A percentile compares a stretch with the other conserved stretches of the same genome.
These are phyloP conservation scores for Mollisia scopiformis DNA, from an alignment of 2,329 filamentous ascomycete genomes.

Conservation along the genomic window DNA sequence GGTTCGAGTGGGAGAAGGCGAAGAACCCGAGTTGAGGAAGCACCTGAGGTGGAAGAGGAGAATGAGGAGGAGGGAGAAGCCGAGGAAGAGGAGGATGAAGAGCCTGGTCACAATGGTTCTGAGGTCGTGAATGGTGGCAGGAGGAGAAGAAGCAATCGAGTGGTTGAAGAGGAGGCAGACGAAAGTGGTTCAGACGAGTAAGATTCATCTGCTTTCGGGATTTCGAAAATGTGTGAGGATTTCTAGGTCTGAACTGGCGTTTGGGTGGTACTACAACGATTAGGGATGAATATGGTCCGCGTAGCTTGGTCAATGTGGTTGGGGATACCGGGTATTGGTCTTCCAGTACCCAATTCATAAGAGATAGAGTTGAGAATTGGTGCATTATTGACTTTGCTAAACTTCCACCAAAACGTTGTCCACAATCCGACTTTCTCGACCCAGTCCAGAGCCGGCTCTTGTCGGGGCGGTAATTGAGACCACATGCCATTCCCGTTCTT, in stretches of 20 bases:
- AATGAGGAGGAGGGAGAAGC: background rate
- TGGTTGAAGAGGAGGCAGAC: constrained; percentile 3
- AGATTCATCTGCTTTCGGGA: too few species aligned
- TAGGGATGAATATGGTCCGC: background rate
- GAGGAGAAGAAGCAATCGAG: constrained; percentile 7
- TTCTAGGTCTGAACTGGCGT: background rate
- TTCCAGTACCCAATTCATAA: too few species aligned
- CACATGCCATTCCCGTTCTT: too few species aligned
- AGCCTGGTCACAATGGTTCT: background rate
- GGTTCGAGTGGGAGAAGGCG: background rate
- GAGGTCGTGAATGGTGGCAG: background rate
- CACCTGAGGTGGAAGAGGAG: constrained; percentile 5
- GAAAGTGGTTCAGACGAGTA: background rate
- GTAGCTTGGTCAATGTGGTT: background rate
- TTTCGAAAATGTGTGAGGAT: too few species aligned
- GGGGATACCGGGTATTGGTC: too few species aligned
- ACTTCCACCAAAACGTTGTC: too few species aligned
- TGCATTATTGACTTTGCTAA: too few species aligned
- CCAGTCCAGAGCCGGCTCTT: too few species aligned
- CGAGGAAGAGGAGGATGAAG: constrained; percentile 14
- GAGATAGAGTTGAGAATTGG: too few species aligned
- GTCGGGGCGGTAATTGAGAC: too few species aligned
- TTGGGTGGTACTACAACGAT: background rate
- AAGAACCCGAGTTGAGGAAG: constrained; percentile 2
- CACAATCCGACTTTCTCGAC: too few species aligned